These are phyloP conservation scores for Blastomyces parvus DNA, from an alignment of 2,329 filamentous ascomycete genomes.

Conservation along the genomic window DNA sequence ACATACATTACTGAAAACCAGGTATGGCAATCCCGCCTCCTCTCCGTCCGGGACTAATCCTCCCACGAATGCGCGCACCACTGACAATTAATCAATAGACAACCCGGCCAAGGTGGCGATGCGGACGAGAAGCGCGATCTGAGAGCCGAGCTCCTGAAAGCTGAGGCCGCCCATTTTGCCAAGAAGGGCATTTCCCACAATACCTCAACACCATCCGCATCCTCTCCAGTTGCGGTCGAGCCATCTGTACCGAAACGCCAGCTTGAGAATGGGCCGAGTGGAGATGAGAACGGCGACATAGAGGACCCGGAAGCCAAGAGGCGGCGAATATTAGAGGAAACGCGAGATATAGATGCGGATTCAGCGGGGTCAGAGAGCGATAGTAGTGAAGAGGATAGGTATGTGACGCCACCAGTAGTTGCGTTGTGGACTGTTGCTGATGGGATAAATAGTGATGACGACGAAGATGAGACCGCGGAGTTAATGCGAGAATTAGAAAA, in stretches of 20 bases:
- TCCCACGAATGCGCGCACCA: not conserved
- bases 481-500: conserved; percentile 88
- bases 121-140: conserved; percentile 69
- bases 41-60: not conserved
- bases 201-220: conserved; percentile 20
- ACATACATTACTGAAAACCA: conserved; percentile 83
- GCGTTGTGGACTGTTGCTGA: conserved; percentile 20
- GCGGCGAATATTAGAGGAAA: conserved; percentile 76
- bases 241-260: conserved; percentile 53
- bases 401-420: conserved; percentile 11
- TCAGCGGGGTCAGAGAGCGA: conserved; percentile 54
- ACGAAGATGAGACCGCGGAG: conserved; percentile 78
- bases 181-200: conserved; percentile 58
- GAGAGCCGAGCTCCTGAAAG: conserved; percentile 77
- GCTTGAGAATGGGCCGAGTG: conserved; percentile 44
- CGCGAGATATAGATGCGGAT: conserved; percentile 76
- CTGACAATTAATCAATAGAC: conserved; percentile 35
- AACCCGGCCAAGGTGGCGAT: conserved; percentile 81
- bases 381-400: conserved; percentile 54
- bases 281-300: conserved; percentile 36
- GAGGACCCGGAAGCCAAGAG: conserved; percentile 74
- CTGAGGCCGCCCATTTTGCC: conserved; percentile 77
- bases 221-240: conserved; percentile 24
- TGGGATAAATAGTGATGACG: conserved; percentile 47
- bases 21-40: conserved; percentile 39